Percentiles rank a stretch among this genome's conserved stretches.
Conservation (phyloP, 2,329 filamentous ascomycete species). For the Hysterium pulicare region DNA sequence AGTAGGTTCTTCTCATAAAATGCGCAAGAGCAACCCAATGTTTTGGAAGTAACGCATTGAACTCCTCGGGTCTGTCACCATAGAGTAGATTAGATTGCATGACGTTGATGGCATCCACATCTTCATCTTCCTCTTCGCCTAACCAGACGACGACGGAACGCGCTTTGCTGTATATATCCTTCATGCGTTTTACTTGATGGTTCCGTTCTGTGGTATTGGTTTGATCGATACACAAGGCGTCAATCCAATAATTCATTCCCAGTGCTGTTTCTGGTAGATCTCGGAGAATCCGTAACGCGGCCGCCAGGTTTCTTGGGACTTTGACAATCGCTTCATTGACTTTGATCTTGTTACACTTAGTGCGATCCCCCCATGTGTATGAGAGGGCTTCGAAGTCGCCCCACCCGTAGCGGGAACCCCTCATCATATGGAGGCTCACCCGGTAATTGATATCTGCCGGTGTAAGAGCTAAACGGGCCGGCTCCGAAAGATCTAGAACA, state of each 20-base stretch:
- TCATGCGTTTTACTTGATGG: slow-evolving; percentile 5
- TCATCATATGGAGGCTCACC: not conserved
- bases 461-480: not conserved
- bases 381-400: slow-evolving; percentile 4
- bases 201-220: slow-evolving; percentile 2
- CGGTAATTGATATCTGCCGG: not conserved
- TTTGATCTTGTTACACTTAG: not conserved
- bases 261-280: not conserved
- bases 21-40: not conserved
- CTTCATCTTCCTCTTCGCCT: not conserved
- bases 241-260: slow-evolving; percentile 5
- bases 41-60: not conserved
- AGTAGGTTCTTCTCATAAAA: not conserved
- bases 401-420: slow-evolving; percentile 2
- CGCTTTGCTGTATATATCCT: slow-evolving; percentile 3
- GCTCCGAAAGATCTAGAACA: not conserved
- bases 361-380: slow-evolving; percentile 4
- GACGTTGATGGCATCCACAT: not conserved
- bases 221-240: slow-evolving; percentile 6
- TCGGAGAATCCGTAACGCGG: not conserved
- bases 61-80: not conserved
- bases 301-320: slow-evolving; percentile 4
- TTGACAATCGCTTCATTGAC: not conserved
- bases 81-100: not conserved
- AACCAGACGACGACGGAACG: slow-evolving; percentile 4